phyloP scores from a whole-genome alignment of 1,139 yeast species.

The Scheffersomyces segobiensis region DNA sequence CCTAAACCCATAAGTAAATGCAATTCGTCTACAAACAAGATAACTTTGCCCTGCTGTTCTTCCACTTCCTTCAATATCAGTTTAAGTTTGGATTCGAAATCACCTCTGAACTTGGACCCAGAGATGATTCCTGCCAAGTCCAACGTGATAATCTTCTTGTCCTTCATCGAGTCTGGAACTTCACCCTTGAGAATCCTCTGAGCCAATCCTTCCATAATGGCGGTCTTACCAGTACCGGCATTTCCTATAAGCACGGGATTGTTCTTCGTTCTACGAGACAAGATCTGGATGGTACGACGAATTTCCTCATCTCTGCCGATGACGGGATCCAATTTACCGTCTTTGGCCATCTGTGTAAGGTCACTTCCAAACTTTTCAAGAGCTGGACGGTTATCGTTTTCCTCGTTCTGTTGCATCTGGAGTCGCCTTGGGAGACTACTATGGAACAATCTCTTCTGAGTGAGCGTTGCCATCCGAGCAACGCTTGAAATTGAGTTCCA shows the following conservation, averaged over 20 bases:
- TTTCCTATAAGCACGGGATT: conserved; percentile 93
- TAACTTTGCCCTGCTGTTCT: conserved; percentile 73
- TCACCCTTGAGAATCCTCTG: conserved; percentile 88
- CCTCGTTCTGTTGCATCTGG: conserved; percentile 49
- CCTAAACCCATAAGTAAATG: conserved; percentile 92
- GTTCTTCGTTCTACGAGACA: conserved; percentile 89
- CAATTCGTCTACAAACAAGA: conserved; percentile 88
- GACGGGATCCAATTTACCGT: conserved; percentile 93
- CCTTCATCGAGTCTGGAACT: conserved; percentile 91
- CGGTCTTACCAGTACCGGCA: conserved; percentile 98
- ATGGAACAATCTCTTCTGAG: conserved; percentile 15
- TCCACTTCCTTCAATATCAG: conserved; percentile 84
- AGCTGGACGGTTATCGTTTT: conserved; percentile 66
- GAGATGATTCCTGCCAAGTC: conserved; percentile 89
- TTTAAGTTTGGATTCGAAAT: conserved; percentile 89
- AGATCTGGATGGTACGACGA: conserved; percentile 84
- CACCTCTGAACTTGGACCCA: conserved; percentile 95
- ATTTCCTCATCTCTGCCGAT: conserved; percentile 97
- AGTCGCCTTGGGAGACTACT: conserved; percentile 16
- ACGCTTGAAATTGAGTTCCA: not conserved
- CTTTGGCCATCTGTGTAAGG: conserved; percentile 79
- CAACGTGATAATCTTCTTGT: conserved; percentile 76
- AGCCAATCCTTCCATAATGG: conserved; percentile 94
- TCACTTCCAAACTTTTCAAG: conserved; percentile 86
- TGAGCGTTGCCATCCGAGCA: not conserved